Base-by-base conservation (phyloP, 441 rosid species). In the Brassica hybrid region DNA sequence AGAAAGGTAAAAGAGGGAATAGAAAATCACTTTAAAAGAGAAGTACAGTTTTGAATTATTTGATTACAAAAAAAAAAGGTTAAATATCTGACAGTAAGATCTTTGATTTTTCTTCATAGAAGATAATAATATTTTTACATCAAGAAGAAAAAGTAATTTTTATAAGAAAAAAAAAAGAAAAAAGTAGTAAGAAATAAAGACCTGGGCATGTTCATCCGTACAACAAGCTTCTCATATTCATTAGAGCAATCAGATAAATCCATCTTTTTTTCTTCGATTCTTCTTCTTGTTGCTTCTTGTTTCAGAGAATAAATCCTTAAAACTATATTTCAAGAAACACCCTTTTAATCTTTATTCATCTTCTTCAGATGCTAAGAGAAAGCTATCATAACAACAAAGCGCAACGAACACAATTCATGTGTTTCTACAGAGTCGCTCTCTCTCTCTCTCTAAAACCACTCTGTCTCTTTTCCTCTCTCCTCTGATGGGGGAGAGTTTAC, bases 161-260 rank as follows among this genome's bases (percentile, higher is more conserved):
- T 36, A 6, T 1, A 23, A 36, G 36, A 6, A 60, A 58, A 27
- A 58, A 2, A 34, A 67, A 43, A 32, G 6, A 32, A 8, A 41
- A 34, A 3, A 27, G 59, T 62, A 30, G 6, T 32, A 30, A 61
- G 36, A 9, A 60, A 50, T 36, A 70, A 80, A 57, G 48, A 94
- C 98, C 97, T 94, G 83, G 98, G 98, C 63, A 93, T 91, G 76
- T 82, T 89, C 97, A 94, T 88, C 82, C 97, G 85, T 41, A 80
- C 85, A 50, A 92, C 92, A 56, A 94, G 97, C 83, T 94, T 94
- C 88, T 94, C 95, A 73, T 87, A 94, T 76, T 94, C 98, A 69
- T 92, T 91, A 65, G 87, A 72, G 74, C 84, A 88, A 61, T 90
- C 87, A 77, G 87, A 86, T 85, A 89, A 85, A 88, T 87, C 98